A percentile compares a stretch with the other conserved stretches of the same genome.
These are phyloP conservation scores for Venturia nashicola DNA, from an alignment of 2,329 filamentous ascomycete genomes.

Conservation along the genomic window DNA sequence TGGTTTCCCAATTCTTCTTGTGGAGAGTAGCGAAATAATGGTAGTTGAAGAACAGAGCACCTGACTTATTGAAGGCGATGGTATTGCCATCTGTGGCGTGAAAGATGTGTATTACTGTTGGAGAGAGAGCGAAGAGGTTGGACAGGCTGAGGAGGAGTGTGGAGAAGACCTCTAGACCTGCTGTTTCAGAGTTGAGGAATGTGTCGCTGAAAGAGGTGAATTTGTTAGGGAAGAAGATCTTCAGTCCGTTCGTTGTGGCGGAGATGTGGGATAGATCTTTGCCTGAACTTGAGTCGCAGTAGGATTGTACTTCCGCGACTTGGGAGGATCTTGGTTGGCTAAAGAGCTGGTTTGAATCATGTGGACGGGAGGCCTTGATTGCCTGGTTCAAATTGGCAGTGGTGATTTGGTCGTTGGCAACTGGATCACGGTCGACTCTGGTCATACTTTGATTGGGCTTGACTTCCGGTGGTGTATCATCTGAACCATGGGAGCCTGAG, in stretches of 20 bases:
- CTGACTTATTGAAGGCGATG: constrained; percentile 83
- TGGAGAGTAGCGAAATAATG: constrained; percentile 78
- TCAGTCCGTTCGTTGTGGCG: constrained; percentile 58
- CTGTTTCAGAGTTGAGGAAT: constrained; percentile 35
- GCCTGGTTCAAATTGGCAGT: constrained; percentile 61
- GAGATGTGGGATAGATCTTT: constrained; percentile 62
- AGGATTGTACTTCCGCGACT: constrained; percentile 49
- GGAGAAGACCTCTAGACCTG: constrained; percentile 57
- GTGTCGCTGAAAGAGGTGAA: constrained; percentile 21
- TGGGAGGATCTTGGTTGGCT: constrained; percentile 40
- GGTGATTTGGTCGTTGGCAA: constrained; percentile 19
- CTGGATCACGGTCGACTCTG: constrained; percentile 1
- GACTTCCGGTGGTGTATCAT: not conserved
- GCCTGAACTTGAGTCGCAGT: constrained; percentile 68
- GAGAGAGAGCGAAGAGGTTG: constrained; percentile 58
- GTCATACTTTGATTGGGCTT: too few relatives aligned
- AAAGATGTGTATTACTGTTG: constrained; percentile 68
- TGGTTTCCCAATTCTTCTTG: constrained; percentile 24
- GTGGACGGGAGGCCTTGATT: constrained; percentile 63
- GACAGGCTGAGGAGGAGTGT: constrained; percentile 56
- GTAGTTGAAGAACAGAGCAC: constrained; percentile 88
- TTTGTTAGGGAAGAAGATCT: constrained; percentile 55
- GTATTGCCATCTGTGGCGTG: constrained; percentile 67
- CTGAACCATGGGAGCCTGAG: not conserved
- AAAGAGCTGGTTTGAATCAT: constrained; percentile 64